Evolutionary conservation across 257 asterid genomes (phyloP).

Genomic region (Fraxinus excelsior): DNA sequence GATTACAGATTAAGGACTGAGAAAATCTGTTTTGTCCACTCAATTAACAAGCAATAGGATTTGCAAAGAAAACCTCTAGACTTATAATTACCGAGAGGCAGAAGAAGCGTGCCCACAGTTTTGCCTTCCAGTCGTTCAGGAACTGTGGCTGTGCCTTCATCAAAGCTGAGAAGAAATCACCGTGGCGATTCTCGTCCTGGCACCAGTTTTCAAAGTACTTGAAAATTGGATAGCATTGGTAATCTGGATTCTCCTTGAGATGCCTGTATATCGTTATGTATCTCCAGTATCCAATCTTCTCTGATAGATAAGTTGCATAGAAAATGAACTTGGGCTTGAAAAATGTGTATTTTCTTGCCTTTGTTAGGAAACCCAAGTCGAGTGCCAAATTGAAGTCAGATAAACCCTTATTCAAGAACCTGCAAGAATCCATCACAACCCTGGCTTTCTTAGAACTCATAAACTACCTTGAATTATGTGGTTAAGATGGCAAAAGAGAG

Average conservation of each 20-base stretch:
- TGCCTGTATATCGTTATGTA: slow-evolving; percentile 96
- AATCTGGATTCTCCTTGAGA: slow-evolving; percentile 88
- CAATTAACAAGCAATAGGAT: neutral
- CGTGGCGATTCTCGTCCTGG: slow-evolving; percentile 99
- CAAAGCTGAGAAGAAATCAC: slow-evolving; percentile 98
- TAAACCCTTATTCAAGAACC: slow-evolving; percentile 87
- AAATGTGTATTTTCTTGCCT: slow-evolving; percentile 95
- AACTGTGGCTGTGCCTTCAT: slow-evolving; percentile 99
- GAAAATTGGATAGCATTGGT: slow-evolving; percentile 94
- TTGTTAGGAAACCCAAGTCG: slow-evolving; percentile 94
- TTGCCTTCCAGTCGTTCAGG: slow-evolving; percentile 99
- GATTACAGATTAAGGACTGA: neutral
- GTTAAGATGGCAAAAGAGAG: neutral
- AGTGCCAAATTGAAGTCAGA: slow-evolving; percentile 91
- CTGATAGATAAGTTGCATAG: slow-evolving; percentile 48
- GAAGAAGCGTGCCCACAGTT: slow-evolving; percentile 99
- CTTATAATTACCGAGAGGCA: slow-evolving; percentile 74
- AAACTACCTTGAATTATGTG: neutral
- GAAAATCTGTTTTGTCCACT: neutral
- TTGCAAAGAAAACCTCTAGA: neutral
- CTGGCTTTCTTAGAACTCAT: neutral
- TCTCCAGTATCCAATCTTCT: slow-evolving; percentile 98
- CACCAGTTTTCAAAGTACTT: slow-evolving; percentile 99
- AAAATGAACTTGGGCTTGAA: slow-evolving; percentile 98
- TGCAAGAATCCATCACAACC: slow-evolving; percentile 30